A percentile compares a stretch with the other conserved stretches of the same genome.
These are phyloP conservation scores for Farysia itapuensis DNA, from an alignment of 1,284 basidiomycete species.

Conservation along the genomic window DNA sequence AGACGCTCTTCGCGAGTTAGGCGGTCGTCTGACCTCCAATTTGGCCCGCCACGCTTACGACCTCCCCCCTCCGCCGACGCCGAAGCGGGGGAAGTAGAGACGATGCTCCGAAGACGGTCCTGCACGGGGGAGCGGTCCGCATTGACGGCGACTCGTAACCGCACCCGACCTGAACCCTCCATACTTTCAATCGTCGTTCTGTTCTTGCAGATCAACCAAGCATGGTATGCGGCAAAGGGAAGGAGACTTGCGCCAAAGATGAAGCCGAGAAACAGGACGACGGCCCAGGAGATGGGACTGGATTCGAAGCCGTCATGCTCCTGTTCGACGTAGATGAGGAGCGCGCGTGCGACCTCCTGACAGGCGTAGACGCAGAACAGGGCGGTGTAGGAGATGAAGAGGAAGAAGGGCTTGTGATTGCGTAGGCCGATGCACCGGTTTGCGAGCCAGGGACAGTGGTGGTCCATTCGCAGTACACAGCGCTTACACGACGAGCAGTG, in stretches of 20 bases:
- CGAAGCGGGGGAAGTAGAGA: no score
- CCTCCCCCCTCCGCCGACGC: not conserved
- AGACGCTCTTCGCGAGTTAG: constrained; percentile 38
- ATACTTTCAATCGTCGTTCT: constrained; percentile 60
- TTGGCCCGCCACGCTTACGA: not conserved
- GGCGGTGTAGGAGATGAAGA: constrained; percentile 57
- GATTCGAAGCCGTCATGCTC: constrained; percentile 51
- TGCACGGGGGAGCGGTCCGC: constrained; percentile 12
- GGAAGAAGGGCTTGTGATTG: constrained; percentile 61
- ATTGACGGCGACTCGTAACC: constrained; percentile 15
- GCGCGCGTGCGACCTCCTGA: constrained; percentile 39
- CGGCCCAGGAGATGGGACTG: constrained; percentile 58
- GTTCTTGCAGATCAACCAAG: constrained; percentile 57
- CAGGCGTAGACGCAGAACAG: constrained; percentile 46
- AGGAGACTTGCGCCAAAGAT: constrained; percentile 46
- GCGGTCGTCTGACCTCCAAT: constrained; percentile 41
- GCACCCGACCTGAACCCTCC: constrained; percentile 52
- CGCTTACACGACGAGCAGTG: constrained; percentile 53
- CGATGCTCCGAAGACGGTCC: constrained; percentile 18
- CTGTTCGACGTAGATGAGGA: constrained; percentile 27
- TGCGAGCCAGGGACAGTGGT: constrained; percentile 64
- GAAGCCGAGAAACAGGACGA: constrained; percentile 52
- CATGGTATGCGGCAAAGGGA: constrained; percentile 53
- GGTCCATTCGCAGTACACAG: constrained; percentile 52
- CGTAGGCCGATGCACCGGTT: constrained; percentile 63